These are phyloP conservation scores for Aspergillus ruber DNA, from an alignment of 2,329 filamentous ascomycete species.

Conservation along the genomic window DNA sequence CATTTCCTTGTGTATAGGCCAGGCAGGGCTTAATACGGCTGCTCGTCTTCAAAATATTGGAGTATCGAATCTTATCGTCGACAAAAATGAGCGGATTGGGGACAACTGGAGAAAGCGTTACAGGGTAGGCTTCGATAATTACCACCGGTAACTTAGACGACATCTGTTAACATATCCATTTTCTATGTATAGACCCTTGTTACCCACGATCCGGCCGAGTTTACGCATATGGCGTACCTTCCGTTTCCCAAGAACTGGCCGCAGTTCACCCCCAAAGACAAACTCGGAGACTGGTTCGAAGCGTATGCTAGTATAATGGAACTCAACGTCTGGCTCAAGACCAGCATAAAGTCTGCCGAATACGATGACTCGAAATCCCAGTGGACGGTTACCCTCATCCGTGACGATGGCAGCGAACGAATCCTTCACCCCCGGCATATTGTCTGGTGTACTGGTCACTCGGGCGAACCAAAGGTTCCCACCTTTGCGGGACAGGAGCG, in stretches of 20 bases:
- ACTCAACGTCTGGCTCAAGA: slow-evolving; percentile 42
- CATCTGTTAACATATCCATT: neutral
- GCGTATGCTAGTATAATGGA: slow-evolving; percentile 45
- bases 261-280: slow-evolving; percentile 41
- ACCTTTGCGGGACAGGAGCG: slow-evolving; percentile 33
- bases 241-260: slow-evolving; percentile 40
- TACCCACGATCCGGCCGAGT: slow-evolving; percentile 37
- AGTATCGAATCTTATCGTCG: slow-evolving; percentile 38
- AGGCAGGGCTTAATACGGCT: slow-evolving; percentile 37
- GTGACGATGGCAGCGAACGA: slow-evolving; percentile 20
- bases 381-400: slow-evolving; percentile 34
- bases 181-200: slow-evolving; percentile 24
- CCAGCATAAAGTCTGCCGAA: slow-evolving; percentile 31
- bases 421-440: slow-evolving; percentile 38
- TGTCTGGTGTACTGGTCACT: slow-evolving; percentile 45
- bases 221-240: slow-evolving; percentile 32
- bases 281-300: slow-evolving; percentile 46
- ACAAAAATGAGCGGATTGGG: slow-evolving; percentile 41
- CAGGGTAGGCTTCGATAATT: slow-evolving; percentile 20
- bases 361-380: slow-evolving; percentile 32
- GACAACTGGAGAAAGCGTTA: slow-evolving; percentile 50
- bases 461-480: slow-evolving; percentile 37
- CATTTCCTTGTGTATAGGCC: slow-evolving; percentile 22
- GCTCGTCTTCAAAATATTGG: slow-evolving; percentile 38
- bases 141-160: neutral